Base-by-base conservation (phyloP, 2,329 filamentous ascomycete species). In the Didymella pinodella region DNA sequence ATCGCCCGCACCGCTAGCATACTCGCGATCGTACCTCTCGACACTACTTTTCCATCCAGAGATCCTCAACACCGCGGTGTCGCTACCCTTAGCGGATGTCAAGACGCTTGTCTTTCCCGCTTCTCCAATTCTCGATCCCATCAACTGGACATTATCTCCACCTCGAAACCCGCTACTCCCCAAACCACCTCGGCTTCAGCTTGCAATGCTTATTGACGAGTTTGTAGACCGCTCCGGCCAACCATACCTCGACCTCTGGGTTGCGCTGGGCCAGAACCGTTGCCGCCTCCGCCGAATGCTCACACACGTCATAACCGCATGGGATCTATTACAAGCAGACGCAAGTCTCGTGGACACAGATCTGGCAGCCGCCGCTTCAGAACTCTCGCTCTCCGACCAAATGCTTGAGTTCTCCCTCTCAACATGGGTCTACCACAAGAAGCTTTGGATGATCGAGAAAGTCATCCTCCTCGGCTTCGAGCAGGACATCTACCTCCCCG, bases 381-480 rank as follows among this genome's bases (percentile, higher is more conserved):
- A 70, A 3, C 59, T 75, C 2, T 55, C 54, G 11, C 40, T 73
- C 18, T 14, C 34, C 0, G 61, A 79, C 2, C 84, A 88, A 44
- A 80, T 84, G 40, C 83, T 86, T 0, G 89, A 86, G 0, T 89
- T 91, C 51, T 88, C 92, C 0, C 82, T 98, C 0, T 92, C 91
- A 1, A 93, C 90, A 3, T 99, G 95, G 95, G 86, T 89, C 0
- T 96, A 94, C 69, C 85, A 93, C 59, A 91, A 96, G 77, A 98
- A 97, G 76, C 83, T 97, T n/a, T 86, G 86, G 29, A 87, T 94
- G 70, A 92, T 97, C 84, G 90, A 94, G 73, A 90, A 88, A 82
- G 89, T 96, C 45, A 84, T 97, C 16, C 91, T 97, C 72, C 86
- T 97, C 31, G 95, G 96, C 12, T 98, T 99, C 75, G 95, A 99